These are phyloP conservation scores for Schizochytrium sp. DNA, from an alignment of 108 stramenopile species.

Conservation along the genomic window DNA sequence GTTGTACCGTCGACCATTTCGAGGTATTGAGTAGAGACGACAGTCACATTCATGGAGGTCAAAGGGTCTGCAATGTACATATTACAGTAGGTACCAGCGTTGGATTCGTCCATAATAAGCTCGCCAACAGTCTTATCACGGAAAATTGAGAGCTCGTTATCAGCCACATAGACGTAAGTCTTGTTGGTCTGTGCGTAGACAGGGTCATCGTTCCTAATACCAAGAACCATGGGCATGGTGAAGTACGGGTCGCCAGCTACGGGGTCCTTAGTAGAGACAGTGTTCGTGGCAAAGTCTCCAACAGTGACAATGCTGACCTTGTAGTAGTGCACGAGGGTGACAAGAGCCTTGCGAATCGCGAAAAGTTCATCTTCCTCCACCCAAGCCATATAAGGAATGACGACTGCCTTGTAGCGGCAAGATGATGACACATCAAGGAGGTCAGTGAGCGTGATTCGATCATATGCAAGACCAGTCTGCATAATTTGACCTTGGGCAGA, in stretches of 20 bases:
- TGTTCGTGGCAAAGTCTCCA: slow-evolving; percentile 31
- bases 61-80: background rate
- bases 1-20: background rate
- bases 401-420: slow-evolving; percentile 38
- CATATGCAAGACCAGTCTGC: slow-evolving; percentile 41
- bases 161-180: background rate
- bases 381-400: slow-evolving; percentile 19
- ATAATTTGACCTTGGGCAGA: slow-evolving; percentile 23
- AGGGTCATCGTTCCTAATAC: background rate
- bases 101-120: background rate
- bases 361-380: background rate
- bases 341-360: slow-evolving; percentile 27
- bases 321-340: slow-evolving; percentile 12
- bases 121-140: background rate
- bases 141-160: background rate
- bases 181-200: slow-evolving; percentile 20
- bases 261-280: background rate
- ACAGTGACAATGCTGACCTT: background rate
- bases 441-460: slow-evolving; percentile 33
- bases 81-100: slow-evolving; percentile 25
- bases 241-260: slow-evolving; percentile 51
- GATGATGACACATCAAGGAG: background rate
- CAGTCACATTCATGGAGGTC: background rate
- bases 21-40: background rate
- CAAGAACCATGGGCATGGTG: background rate